A percentile compares a stretch with the other conserved stretches of the same genome.
Evolutionary conservation across 768 basidiomycete species (phyloP).

Genomic region (Naganishia onofrii): DNA sequence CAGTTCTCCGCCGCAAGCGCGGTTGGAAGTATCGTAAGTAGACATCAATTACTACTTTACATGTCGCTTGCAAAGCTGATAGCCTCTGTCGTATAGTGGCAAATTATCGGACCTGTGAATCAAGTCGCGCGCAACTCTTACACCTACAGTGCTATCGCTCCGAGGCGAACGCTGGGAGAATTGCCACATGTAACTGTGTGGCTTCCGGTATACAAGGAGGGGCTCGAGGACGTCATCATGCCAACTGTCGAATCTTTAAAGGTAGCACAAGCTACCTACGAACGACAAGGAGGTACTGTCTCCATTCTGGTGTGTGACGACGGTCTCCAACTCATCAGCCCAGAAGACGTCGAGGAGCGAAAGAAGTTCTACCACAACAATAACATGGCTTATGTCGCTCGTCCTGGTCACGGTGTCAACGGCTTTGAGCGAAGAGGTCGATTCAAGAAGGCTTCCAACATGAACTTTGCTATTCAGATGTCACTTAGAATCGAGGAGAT

Average conservation of each 20-base stretch:
- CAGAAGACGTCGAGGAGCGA: slow-evolving; percentile 65
- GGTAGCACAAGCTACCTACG: slow-evolving; percentile 81
- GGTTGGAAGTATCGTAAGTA: slow-evolving; percentile 1
- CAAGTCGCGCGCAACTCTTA: slow-evolving; percentile 49
- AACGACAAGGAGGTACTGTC: slow-evolving; percentile 78
- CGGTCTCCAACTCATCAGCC: slow-evolving; percentile 67
- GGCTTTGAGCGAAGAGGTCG: slow-evolving; percentile 78
- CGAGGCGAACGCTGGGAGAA: slow-evolving; percentile 59
- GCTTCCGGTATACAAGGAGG: slow-evolving; percentile 33
- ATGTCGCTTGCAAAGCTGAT: neutral
- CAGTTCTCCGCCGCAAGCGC: neutral
- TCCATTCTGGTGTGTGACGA: slow-evolving; percentile 79
- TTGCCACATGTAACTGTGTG: slow-evolving; percentile 55
- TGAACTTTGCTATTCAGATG: slow-evolving; percentile 77
- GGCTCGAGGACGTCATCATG: slow-evolving; percentile 58
- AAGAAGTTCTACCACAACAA: slow-evolving; percentile 68
- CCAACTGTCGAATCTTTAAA: slow-evolving; percentile 67
- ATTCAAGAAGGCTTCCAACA: slow-evolving; percentile 91
- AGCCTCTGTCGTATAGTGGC: slow-evolving; percentile 38
- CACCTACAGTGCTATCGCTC: slow-evolving; percentile 48
- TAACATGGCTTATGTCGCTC: slow-evolving; percentile 77
- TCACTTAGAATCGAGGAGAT: slow-evolving; percentile 63
- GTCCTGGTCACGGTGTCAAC: slow-evolving; percentile 66
- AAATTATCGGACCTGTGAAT: slow-evolving; percentile 50
- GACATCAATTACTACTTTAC: no score